Conservation (phyloP, 352 stramenopile genomes). For the Phytopythium vexans region DNA sequence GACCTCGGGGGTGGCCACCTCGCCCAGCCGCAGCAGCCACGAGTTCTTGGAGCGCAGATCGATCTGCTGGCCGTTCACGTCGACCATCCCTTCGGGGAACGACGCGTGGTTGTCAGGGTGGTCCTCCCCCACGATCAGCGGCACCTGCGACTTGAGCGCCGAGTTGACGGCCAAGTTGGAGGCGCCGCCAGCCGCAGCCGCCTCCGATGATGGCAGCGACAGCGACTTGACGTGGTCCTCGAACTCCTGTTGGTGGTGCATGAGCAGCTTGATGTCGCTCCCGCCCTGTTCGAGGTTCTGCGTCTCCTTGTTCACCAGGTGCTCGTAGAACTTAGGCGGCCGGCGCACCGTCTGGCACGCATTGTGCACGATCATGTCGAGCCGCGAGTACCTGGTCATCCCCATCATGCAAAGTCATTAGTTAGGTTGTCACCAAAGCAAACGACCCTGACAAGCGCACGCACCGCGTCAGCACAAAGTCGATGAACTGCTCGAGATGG, state of each 20-base stretch:
- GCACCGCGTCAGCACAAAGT: constrained; percentile 70
- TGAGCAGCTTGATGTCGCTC: constrained; percentile 55
- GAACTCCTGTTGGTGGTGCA: constrained; percentile 83
- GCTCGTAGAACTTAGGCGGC: constrained; percentile 93
- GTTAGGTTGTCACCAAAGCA: background rate
- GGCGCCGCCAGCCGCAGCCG: constrained; percentile 9
- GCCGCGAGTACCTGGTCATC: constrained; percentile 55
- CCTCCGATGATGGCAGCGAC: constrained; percentile 36
- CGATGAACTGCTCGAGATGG: constrained; percentile 94
- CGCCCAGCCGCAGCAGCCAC: constrained; percentile 94
- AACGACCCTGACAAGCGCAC: background rate
- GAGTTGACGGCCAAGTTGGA: constrained; percentile 57
- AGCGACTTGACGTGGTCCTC: constrained; percentile 61
- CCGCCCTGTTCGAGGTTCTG: constrained; percentile 51
- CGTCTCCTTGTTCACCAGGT: constrained; percentile 85
- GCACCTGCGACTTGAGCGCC: constrained; percentile 80
- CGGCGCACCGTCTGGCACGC: constrained; percentile 96
- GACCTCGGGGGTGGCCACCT: constrained; percentile 87
- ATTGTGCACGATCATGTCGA: constrained; percentile 98
- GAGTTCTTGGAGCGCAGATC: constrained; percentile 94
- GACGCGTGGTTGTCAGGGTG: constrained; percentile 50
- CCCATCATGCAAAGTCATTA: background rate
- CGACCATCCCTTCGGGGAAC: constrained; percentile 79
- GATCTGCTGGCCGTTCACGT: constrained; percentile 96
- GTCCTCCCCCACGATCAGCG: constrained; percentile 70